These are phyloP conservation scores for Xylariaceae sp. DNA, from an alignment of 2,329 filamentous ascomycete species.

Conservation along the genomic window DNA sequence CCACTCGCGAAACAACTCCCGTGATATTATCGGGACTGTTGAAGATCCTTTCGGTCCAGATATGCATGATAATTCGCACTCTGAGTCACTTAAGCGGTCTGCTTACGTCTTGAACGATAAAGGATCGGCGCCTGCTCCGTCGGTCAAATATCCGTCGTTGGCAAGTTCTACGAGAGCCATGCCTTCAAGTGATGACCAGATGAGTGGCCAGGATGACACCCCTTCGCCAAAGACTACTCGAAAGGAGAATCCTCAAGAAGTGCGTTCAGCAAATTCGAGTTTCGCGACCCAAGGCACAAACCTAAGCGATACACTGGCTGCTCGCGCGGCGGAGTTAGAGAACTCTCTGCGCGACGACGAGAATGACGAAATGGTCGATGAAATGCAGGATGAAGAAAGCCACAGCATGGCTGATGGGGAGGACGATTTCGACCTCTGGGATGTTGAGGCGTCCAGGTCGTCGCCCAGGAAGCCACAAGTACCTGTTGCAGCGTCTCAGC, in stretches of 20 bases:
- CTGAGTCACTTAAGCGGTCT: constrained; percentile 7
- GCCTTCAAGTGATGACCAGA: constrained; percentile 12
- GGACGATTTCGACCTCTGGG: constrained; percentile 51
- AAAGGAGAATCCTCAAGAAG: constrained; percentile 9
- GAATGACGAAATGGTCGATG: constrained; percentile 5
- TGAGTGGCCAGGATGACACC: constrained; percentile 12
- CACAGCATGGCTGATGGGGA: constrained; percentile 9
- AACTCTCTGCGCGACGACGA: constrained; percentile 5
- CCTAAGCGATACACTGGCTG: constrained; percentile 5
- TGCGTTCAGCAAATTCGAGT: constrained; percentile 10
- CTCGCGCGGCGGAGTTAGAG: neutral
- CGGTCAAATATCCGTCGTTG: constrained; percentile 5
- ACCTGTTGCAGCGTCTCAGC: constrained; percentile 8
- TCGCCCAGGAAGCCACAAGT: constrained; percentile 29
- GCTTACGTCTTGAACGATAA: constrained; percentile 3
- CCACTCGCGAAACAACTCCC: constrained; percentile 9
- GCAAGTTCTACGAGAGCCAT: constrained; percentile 15
- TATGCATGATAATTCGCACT: constrained; percentile 9
- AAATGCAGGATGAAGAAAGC: constrained; percentile 5
- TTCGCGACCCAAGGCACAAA: constrained; percentile 11
- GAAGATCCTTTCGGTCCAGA: constrained; percentile 16
- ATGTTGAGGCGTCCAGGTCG: constrained; percentile 49
- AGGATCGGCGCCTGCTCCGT: constrained; percentile 1
- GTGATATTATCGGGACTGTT: constrained; percentile 5
- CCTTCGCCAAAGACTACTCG: constrained; percentile 9